Evolutionary conservation across 768 basidiomycete species (phyloP).

Genomic region (Suillus subaureus): DNA sequence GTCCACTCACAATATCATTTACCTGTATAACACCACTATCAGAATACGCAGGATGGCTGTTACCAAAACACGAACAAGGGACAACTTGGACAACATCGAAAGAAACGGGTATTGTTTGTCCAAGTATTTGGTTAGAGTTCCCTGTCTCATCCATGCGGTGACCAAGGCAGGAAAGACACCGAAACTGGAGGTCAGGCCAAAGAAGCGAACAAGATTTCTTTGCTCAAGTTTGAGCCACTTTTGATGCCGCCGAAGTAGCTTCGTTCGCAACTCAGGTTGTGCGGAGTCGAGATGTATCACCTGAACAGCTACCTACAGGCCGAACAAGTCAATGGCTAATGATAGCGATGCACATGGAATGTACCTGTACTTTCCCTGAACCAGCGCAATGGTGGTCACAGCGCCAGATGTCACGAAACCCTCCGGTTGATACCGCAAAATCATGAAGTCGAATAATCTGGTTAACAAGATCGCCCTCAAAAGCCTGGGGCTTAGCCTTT

Average conservation of each 20-base stretch:
- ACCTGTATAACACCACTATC: conserved; percentile 28
- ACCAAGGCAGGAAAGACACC: conserved; percentile 40
- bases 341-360: neutral
- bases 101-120: conserved; percentile 30
- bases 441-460: neutral
- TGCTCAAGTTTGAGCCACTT: conserved; percentile 42
- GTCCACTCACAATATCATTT: conserved; percentile 40
- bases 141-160: conserved; percentile 44
- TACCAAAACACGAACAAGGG: conserved; percentile 30
- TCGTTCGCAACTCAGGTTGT: neutral
- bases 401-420: neutral
- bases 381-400: neutral
- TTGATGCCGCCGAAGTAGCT: neutral
- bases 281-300: neutral
- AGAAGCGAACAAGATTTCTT: conserved; percentile 38
- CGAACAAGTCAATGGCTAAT: neutral
- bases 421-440: neutral
- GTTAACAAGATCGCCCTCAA: neutral
- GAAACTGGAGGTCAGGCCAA: conserved; percentile 39
- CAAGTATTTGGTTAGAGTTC: conserved; percentile 41
- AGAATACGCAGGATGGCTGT: neutral
- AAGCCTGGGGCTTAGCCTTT: neutral
- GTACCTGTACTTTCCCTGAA: neutral
- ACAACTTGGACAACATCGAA: conserved; percentile 13
- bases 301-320: neutral